Conservation (phyloP, 164 flowering plant species). For the Hamamelis virginiana region DNA sequence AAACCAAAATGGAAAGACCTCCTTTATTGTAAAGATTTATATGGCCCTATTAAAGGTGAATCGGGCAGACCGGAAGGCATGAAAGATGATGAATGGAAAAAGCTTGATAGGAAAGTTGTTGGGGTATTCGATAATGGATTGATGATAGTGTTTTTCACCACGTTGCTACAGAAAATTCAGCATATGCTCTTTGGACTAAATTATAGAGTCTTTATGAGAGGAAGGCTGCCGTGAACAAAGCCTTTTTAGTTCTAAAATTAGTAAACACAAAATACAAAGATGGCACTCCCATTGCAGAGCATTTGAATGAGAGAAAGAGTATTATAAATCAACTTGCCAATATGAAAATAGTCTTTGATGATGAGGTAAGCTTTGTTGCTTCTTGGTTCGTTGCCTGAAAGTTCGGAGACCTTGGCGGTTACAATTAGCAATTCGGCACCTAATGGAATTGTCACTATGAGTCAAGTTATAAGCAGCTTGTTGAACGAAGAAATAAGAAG, state of each 20-base stretch:
- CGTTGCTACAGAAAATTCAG: not conserved
- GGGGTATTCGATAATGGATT: not conserved
- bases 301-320: constrained; percentile 7
- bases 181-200: not conserved
- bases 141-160: constrained; percentile 11
- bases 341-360: constrained; percentile 6
- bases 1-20: constrained; percentile 6
- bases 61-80: not conserved
- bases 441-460: not conserved
- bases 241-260: constrained; percentile 2
- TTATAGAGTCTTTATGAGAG: constrained; percentile 12
- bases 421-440: constrained; percentile 8
- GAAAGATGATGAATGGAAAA: not conserved
- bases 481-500: constrained; percentile 2
- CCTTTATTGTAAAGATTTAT: constrained; percentile 8
- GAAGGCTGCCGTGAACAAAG: constrained; percentile 4
- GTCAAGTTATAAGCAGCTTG: constrained; percentile 10
- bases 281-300: not conserved
- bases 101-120: not conserved
- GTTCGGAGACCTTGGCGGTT: too few species aligned
- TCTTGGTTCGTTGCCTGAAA: not conserved
- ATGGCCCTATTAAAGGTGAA: constrained; percentile 6
- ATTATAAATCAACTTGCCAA: not conserved
- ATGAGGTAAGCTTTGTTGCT: constrained; percentile 12
- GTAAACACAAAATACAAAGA: not conserved